phyloP scores from a whole-genome alignment of 495 filamentous ascomycete genomes.

The Aspergillus diversus region DNA sequence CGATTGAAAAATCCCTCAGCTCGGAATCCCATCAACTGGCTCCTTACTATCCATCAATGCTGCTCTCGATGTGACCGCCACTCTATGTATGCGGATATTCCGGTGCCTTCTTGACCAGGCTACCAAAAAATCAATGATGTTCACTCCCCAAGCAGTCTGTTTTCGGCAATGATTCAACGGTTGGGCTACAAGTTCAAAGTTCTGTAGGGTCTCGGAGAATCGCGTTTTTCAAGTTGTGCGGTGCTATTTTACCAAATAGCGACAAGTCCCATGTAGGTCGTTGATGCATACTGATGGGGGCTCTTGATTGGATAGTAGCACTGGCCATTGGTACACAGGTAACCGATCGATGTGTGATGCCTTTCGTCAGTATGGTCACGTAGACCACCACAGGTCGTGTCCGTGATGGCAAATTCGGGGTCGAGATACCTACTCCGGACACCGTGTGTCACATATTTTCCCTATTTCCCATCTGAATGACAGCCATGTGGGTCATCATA shows the following conservation, averaged over 20 bases:
- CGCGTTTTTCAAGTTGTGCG: neutral
- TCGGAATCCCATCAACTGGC: no score
- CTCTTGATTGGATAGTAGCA: neutral
- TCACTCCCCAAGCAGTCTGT: neutral
- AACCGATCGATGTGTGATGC: neutral
- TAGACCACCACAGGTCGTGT: neutral
- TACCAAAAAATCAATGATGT: neutral
- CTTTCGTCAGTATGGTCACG: neutral
- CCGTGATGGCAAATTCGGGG: neutral
- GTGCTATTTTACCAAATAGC: neutral
- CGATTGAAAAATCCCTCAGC: no score
- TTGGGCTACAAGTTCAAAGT: neutral
- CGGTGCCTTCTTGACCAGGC: neutral
- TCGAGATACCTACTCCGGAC: constrained; percentile 7
- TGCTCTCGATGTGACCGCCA: no score
- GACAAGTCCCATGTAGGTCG: no score
- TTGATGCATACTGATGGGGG: neutral
- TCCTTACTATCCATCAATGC: no score
- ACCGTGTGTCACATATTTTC: neutral
- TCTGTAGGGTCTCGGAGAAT: constrained; percentile 1
- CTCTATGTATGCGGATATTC: no score
- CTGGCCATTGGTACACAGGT: neutral
- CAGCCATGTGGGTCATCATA: constrained; percentile 16
- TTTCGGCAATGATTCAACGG: neutral
- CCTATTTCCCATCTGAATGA: neutral